Percentiles rank a stretch among this genome's conserved stretches.
phyloP scores from a whole-genome alignment of 495 filamentous ascomycete genomes.

The Penicillium waksmanii region DNA sequence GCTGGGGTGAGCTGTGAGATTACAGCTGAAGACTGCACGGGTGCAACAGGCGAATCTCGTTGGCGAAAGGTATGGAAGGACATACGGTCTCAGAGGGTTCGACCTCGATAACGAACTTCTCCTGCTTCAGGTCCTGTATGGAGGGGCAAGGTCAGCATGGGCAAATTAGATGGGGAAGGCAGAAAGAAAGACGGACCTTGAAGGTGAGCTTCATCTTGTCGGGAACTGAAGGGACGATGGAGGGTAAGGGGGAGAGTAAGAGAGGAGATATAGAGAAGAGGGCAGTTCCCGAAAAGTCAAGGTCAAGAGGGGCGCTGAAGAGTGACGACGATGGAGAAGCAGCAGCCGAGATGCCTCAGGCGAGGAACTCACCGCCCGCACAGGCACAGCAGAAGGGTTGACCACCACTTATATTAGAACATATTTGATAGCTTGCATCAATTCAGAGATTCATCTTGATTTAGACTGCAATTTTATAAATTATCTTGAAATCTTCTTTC shows the following conservation, averaged over 20 bases:
- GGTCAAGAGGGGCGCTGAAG: constrained; percentile 19
- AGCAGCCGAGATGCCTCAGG: constrained; percentile 15
- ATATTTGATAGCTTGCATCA: too few species aligned
- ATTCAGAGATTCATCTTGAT: too few species aligned
- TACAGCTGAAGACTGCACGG: neutral
- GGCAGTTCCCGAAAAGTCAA: constrained; percentile 13
- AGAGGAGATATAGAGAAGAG: constrained; percentile 13
- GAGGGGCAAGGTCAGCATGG: constrained; percentile 5
- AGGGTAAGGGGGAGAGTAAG: constrained; percentile 14
- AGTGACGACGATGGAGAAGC: constrained; percentile 22
- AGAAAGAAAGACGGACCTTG: constrained; percentile 57
- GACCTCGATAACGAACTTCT: constrained; percentile 93
- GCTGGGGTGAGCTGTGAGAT: neutral
- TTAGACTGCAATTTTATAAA: too few species aligned
- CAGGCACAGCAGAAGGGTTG: too few species aligned
- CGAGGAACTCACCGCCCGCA: constrained; percentile 16
- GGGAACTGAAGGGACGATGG: constrained; percentile 20
- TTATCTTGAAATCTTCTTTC: too few species aligned
- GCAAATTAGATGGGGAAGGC: constrained; percentile 5
- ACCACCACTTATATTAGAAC: too few species aligned
- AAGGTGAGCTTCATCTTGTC: constrained; percentile 81
- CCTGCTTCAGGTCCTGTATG: constrained; percentile 89
- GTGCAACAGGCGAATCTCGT: neutral
- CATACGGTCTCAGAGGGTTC: constrained; percentile 89
- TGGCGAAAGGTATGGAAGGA: neutral